phyloP scores from a whole-genome alignment of 192 early-diverging fungal species.

The Umbelopsis vinacea region DNA sequence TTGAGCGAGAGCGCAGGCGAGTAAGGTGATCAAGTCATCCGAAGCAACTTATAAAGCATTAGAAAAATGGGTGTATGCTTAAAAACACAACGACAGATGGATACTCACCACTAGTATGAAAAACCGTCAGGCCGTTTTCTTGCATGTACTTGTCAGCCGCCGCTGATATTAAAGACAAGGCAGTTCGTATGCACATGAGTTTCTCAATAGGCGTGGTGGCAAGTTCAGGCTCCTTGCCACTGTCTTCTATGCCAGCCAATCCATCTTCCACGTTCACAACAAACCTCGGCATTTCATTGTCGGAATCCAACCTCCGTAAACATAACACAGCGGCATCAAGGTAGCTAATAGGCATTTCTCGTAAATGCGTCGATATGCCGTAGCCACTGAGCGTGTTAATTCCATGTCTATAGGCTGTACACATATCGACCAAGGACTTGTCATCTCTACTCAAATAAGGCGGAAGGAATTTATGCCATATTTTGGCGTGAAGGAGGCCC shows the following conservation, averaged over 20 bases:
- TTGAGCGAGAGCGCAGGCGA: constrained; percentile 55
- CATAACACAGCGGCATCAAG: constrained; percentile 41
- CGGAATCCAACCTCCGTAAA: constrained; percentile 35
- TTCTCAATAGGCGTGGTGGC: constrained; percentile 58
- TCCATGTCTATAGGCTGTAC: constrained; percentile 41
- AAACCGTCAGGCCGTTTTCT: constrained; percentile 18
- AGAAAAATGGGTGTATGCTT: not conserved
- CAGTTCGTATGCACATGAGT: constrained; percentile 44
- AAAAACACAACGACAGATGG: too few species aligned
- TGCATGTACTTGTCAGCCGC: constrained; percentile 48
- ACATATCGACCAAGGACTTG: constrained; percentile 41
- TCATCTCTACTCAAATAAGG: constrained; percentile 48
- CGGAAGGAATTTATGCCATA: constrained; percentile 51
- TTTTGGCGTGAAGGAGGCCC: constrained; percentile 55
- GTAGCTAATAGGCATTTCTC: constrained; percentile 41
- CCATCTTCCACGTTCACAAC: constrained; percentile 1
- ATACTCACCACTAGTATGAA: not conserved
- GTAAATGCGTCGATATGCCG: constrained; percentile 42
- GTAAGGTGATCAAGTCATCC: constrained; percentile 59
- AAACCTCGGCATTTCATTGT: constrained; percentile 16
- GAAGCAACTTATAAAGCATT: constrained; percentile 27
- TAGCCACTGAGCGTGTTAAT: constrained; percentile 38
- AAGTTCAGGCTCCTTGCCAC: constrained; percentile 9
- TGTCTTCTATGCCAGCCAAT: constrained; percentile 4
- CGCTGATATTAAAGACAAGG: constrained; percentile 45